Evolutionary conservation across 768 basidiomycete species (phyloP).

Genomic region (Mycena galopus): DNA sequence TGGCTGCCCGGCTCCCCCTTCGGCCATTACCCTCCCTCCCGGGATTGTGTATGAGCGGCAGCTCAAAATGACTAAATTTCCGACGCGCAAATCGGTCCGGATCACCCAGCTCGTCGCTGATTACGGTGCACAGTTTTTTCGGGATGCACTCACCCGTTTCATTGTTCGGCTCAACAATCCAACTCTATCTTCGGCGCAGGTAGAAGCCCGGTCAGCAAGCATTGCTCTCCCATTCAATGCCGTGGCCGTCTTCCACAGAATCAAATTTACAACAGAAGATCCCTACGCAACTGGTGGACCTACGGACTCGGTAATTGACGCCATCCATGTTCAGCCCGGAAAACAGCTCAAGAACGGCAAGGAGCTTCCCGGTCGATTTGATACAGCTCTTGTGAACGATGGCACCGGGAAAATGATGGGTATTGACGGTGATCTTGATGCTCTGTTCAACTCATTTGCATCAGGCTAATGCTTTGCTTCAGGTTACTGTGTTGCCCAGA

Average conservation of each 20-base stretch:
- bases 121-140: slow-evolving; percentile 47
- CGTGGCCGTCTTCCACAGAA: slow-evolving; percentile 50
- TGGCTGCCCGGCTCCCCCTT: slow-evolving; percentile 23
- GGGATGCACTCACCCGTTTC: slow-evolving; percentile 44
- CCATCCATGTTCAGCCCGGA: too few species aligned
- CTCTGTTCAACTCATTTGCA: too few species aligned
- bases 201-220: slow-evolving; percentile 39
- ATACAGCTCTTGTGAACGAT: too few species aligned
- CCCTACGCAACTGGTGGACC: slow-evolving; percentile 1
- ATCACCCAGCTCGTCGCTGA: slow-evolving; percentile 34
- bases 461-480: too few species aligned
- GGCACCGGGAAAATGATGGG: too few species aligned
- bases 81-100: slow-evolving; percentile 39
- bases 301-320: neutral
- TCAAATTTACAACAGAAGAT: slow-evolving; percentile 44
- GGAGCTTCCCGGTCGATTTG: too few species aligned
- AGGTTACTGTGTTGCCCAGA: too few species aligned
- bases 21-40: neutral
- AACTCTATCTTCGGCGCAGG: slow-evolving; percentile 18
- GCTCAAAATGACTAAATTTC: slow-evolving; percentile 39
- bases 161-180: slow-evolving; percentile 41
- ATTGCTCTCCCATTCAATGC: slow-evolving; percentile 31
- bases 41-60: neutral
- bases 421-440: too few species aligned
- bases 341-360: too few species aligned